These are phyloP conservation scores for Sporobolomyces pararoseus DNA, from an alignment of 768 basidiomycete genomes.

Conservation along the genomic window DNA sequence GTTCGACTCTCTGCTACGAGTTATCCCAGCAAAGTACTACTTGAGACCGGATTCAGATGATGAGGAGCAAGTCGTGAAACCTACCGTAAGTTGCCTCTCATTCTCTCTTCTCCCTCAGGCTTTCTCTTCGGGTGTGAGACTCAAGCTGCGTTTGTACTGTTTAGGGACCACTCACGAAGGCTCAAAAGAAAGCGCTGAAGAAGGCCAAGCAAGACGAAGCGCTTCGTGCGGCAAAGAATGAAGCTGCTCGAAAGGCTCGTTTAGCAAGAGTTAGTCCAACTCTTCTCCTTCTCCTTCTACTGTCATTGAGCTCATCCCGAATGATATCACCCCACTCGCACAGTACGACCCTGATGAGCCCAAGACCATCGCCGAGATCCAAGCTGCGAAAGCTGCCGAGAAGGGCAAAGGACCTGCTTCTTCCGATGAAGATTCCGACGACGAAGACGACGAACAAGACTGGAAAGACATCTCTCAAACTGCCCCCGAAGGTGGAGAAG, in stretches of 20 bases:
- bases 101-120: background rate
- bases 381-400: conserved; percentile 42
- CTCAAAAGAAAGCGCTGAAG: conserved; percentile 74
- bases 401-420: conserved; percentile 46
- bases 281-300: background rate
- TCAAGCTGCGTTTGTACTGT: background rate
- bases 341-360: conserved; percentile 92
- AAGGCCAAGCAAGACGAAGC: conserved; percentile 75
- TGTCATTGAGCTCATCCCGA: background rate
- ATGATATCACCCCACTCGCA: background rate
- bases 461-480: conserved; percentile 44
- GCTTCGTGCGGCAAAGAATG: conserved; percentile 36
- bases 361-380: conserved; percentile 66
- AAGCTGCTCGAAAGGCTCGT: conserved; percentile 65
- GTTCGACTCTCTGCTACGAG: conserved; percentile 73
- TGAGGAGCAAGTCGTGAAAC: conserved; percentile 60
- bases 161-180: conserved; percentile 56
- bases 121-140: background rate
- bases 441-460: conserved; percentile 34
- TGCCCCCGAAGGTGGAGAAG: conserved; percentile 45
- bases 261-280: conserved; percentile 73
- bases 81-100: background rate
- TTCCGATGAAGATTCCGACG: conserved; percentile 43
- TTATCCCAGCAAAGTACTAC: conserved; percentile 89
- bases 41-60: conserved; percentile 70